Percentiles rank a stretch among this genome's conserved stretches.
Conservation (phyloP, 2,329 filamentous ascomycete species). For the Colletotrichum liaoningense region DNA sequence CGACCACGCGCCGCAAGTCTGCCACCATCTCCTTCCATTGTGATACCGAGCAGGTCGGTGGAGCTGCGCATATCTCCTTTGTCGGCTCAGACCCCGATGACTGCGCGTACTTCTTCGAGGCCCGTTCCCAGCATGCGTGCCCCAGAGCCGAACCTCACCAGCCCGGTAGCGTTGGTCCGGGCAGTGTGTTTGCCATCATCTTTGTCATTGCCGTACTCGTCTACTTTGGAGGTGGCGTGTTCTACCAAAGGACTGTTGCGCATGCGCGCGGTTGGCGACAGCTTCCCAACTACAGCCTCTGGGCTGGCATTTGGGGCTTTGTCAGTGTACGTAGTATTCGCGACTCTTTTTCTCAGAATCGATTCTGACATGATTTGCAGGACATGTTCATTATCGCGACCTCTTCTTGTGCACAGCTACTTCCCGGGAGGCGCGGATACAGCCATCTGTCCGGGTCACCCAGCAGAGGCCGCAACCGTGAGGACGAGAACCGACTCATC, state of each 20-base stretch:
- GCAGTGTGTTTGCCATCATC: conserved; percentile 90
- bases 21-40: conserved; percentile 94
- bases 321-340: conserved; percentile 70
- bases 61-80: conserved; percentile 81
- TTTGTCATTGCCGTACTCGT: conserved; percentile 80
- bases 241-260: conserved; percentile 94
- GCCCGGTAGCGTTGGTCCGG: conserved; percentile 76
- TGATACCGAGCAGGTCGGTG: conserved; percentile 80
- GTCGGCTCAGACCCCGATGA: conserved; percentile 86
- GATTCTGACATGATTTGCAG: conserved; percentile 49
- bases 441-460: conserved; percentile 69
- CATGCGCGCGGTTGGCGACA: conserved; percentile 96
- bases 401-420: conserved; percentile 75
- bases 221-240: conserved; percentile 91
- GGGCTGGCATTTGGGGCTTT: conserved; percentile 88
- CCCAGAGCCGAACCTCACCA: conserved; percentile 75
- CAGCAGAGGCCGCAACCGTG: conserved; percentile 63
- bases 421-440: conserved; percentile 76
- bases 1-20: conserved; percentile 71
- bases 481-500: conserved; percentile 94
- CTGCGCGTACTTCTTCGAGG: conserved; percentile 96
- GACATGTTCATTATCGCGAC: conserved; percentile 76
- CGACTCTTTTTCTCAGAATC: conserved; percentile 36
- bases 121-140: conserved; percentile 87
- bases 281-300: conserved; percentile 92